These are phyloP conservation scores for Elasticomyces elasticus DNA, from an alignment of 495 filamentous ascomycete species.

Conservation along the genomic window DNA sequence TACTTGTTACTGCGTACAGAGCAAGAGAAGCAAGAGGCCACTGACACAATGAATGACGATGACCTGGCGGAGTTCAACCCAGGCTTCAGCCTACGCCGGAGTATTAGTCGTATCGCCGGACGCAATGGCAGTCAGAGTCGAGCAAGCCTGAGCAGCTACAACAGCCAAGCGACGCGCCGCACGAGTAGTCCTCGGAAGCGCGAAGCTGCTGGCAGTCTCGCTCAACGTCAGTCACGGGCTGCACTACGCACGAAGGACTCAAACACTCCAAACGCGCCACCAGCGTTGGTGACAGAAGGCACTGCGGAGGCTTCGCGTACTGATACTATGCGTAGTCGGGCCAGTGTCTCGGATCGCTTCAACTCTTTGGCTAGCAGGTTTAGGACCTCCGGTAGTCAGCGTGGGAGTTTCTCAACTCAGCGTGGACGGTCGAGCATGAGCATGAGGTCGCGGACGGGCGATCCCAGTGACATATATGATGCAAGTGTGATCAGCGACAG, in stretches of 20 bases:
- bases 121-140: slow-evolving; percentile 37
- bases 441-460: neutral
- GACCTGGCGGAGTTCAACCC: slow-evolving; percentile 91
- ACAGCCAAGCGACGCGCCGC: slow-evolving; percentile 57
- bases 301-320: neutral
- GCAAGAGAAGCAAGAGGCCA: slow-evolving; percentile 40
- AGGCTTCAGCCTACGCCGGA: slow-evolving; percentile 36
- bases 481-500: slow-evolving; percentile 63
- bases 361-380: slow-evolving; percentile 27
- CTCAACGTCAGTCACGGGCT: slow-evolving; percentile 37
- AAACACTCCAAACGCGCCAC: neutral
- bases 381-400: slow-evolving; percentile 10
- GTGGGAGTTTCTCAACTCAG: slow-evolving; percentile 5
- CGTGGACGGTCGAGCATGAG: neutral
- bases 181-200: slow-evolving; percentile 45
- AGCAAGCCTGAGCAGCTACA: slow-evolving; percentile 73
- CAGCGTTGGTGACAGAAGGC: neutral
- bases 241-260: slow-evolving; percentile 21
- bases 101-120: slow-evolving; percentile 42
- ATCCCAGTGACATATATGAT: slow-evolving; percentile 45
- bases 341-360: slow-evolving; percentile 27
- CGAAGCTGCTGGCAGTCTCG: slow-evolving; percentile 6
- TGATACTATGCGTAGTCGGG: slow-evolving; percentile 1
- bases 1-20: slow-evolving; percentile 76
- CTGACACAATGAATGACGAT: slow-evolving; percentile 52